Percentiles rank a stretch among this genome's conserved stretches.
These are phyloP conservation scores for Pythium monospermum DNA, from an alignment of 352 stramenopile species.

Conservation along the genomic window DNA sequence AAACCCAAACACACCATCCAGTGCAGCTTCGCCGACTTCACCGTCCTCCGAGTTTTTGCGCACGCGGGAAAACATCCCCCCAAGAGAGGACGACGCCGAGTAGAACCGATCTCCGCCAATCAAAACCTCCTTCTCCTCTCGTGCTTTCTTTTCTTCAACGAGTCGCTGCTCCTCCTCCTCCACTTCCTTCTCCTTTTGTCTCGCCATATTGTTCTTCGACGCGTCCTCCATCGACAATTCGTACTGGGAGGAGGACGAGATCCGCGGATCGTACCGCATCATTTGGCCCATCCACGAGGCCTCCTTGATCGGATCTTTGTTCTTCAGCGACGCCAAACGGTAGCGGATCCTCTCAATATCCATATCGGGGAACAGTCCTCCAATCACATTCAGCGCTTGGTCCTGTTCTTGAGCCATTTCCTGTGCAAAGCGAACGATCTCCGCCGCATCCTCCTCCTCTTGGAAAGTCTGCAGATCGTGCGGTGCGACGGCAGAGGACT, in stretches of 20 bases:
- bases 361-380: conserved; percentile 58
- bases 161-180: conserved; percentile 20
- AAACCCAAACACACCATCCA: conserved; percentile 62
- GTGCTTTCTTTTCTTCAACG: conserved; percentile 16
- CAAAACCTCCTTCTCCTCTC: conserved; percentile 43
- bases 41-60: conserved; percentile 83
- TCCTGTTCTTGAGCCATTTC: conserved; percentile 54
- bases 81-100: conserved; percentile 44
- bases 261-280: conserved; percentile 61
- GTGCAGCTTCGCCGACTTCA: conserved; percentile 59
- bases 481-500: too few species aligned
- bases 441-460: conserved; percentile 31
- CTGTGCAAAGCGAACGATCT: conserved; percentile 28
- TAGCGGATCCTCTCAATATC: conserved; percentile 62
- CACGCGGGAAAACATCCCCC: conserved; percentile 69
- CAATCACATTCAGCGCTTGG: conserved; percentile 44
- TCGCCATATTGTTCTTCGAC: neutral
- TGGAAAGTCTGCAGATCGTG: conserved; percentile 43
- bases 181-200: conserved; percentile 15
- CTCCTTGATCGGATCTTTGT: conserved; percentile 64
- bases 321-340: conserved; percentile 33
- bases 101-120: conserved; percentile 73
- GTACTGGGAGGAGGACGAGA: conserved; percentile 36
- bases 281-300: conserved; percentile 76
- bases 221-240: conserved; percentile 38